Evolutionary conservation across 768 basidiomycete genomes (phyloP).

Genomic region (Psilocybe sp.): DNA sequence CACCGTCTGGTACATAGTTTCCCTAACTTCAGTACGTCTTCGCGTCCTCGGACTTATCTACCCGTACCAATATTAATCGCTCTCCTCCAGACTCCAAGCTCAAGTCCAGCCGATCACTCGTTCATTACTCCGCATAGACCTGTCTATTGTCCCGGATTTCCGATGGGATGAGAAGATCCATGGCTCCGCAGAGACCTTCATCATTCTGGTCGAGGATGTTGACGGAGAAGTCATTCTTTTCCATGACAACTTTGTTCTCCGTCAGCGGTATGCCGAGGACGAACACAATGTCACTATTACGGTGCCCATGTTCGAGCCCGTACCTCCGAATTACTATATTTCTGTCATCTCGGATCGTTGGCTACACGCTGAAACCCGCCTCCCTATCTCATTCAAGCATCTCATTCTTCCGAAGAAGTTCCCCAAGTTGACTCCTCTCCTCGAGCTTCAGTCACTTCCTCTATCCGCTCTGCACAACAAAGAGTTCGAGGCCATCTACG

Average conservation of each 20-base stretch:
- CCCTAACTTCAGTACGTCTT: conserved; percentile 78
- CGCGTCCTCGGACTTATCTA: neutral
- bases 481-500: conserved; percentile 87
- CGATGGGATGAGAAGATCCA: conserved; percentile 96
- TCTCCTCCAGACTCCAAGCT: conserved; percentile 67
- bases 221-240: conserved; percentile 96
- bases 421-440: conserved; percentile 87
- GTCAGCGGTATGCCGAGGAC: conserved; percentile 87
- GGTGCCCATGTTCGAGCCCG: conserved; percentile 95
- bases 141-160: conserved; percentile 97
- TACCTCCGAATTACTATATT: conserved; percentile 98
- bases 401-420: conserved; percentile 97
- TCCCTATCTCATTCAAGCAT: conserved; percentile 97
- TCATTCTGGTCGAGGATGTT: conserved; percentile 93
- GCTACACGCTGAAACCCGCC: conserved; percentile 91
- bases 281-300: conserved; percentile 95
- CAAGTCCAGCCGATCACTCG: conserved; percentile 97
- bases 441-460: conserved; percentile 90
- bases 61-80: neutral
- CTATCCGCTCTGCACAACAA: conserved; percentile 90
- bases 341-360: conserved; percentile 93
- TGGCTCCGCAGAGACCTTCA: conserved; percentile 84
- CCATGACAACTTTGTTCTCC: conserved; percentile 90
- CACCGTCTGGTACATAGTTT: conserved; percentile 94
- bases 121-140: conserved; percentile 85